Percentiles rank a stretch among this genome's conserved stretches.
Evolutionary conservation across 305 asterid species (phyloP).

Genomic region (Petunia hybrid): DNA sequence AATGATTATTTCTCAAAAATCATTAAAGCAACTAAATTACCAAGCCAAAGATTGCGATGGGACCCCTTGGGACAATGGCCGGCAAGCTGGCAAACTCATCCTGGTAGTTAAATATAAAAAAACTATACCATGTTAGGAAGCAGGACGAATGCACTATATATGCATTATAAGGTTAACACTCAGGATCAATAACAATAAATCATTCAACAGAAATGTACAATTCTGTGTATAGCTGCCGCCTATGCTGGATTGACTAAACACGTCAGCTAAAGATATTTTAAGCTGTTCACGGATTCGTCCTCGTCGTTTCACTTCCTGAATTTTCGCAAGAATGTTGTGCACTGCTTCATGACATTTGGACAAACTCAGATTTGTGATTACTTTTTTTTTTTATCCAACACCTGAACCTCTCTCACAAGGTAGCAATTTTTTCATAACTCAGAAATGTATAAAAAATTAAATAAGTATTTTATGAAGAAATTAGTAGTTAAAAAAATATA

Average conservation of each 20-base stretch:
- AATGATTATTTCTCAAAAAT: not conserved
- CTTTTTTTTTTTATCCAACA: not conserved
- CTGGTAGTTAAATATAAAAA: constrained; percentile 46
- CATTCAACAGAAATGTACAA: constrained; percentile 2
- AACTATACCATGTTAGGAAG: constrained; percentile 13
- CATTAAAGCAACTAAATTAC: constrained; percentile 51
- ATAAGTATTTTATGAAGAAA: not conserved
- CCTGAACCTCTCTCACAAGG: not conserved
- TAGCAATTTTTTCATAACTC: not conserved
- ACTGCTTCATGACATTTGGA: not conserved
- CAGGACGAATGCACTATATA: constrained; percentile 5
- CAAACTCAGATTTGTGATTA: not conserved
- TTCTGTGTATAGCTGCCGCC: not conserved
- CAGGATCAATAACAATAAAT: not conserved
- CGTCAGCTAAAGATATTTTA: not conserved
- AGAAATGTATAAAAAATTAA: not conserved
- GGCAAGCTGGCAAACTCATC: constrained; percentile 83
- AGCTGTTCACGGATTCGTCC: not conserved
- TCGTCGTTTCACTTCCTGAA: not conserved
- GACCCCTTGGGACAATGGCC: constrained; percentile 70
- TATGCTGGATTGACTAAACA: not conserved
- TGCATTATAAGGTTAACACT: constrained; percentile 7
- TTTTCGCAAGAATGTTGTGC: not conserved
- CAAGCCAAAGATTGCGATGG: constrained; percentile 82
- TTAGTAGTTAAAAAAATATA: not conserved